A percentile compares a stretch with the other conserved stretches of the same genome.
Conservation (phyloP, 345 rosid genomes). For the Salix dunnii region DNA sequence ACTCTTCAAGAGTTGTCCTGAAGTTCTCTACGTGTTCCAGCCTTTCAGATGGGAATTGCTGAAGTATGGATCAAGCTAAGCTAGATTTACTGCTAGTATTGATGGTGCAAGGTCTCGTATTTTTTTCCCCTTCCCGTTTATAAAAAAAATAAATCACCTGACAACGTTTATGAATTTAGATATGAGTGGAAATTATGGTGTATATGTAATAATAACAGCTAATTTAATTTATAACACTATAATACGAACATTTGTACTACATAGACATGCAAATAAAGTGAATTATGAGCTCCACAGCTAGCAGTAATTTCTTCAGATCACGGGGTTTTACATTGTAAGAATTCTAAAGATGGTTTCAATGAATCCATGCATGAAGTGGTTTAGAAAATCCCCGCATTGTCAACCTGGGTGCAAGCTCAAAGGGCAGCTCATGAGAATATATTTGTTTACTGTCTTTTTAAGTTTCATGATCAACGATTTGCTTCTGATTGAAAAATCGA, state of each 20-base stretch:
- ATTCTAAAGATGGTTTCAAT: no score
- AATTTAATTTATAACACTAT: neutral
- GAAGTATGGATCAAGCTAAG: constrained; percentile 75
- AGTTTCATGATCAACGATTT: no score
- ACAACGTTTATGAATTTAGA: constrained; percentile 11
- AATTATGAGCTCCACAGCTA: no score
- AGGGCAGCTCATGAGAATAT: no score
- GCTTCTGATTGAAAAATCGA: no score
- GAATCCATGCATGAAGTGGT: no score
- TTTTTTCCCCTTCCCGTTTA: neutral
- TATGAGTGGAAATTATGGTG: constrained; percentile 1
- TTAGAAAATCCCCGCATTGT: no score
- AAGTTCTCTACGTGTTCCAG: constrained; percentile 77
- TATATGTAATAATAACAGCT: constrained; percentile 10
- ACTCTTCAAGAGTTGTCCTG: constrained; percentile 91
- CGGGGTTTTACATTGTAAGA: no score
- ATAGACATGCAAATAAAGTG: no score
- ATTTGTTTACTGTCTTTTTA: no score
- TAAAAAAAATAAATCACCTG: neutral
- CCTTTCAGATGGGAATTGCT: constrained; percentile 98
- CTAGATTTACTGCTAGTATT: neutral
- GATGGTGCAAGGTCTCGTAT: neutral
- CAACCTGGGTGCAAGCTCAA: no score
- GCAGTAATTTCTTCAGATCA: no score
- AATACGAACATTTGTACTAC: neutral